These are phyloP conservation scores for Beauveria asiatica DNA, from an alignment of 2,329 filamentous ascomycete genomes.

Conservation along the genomic window DNA sequence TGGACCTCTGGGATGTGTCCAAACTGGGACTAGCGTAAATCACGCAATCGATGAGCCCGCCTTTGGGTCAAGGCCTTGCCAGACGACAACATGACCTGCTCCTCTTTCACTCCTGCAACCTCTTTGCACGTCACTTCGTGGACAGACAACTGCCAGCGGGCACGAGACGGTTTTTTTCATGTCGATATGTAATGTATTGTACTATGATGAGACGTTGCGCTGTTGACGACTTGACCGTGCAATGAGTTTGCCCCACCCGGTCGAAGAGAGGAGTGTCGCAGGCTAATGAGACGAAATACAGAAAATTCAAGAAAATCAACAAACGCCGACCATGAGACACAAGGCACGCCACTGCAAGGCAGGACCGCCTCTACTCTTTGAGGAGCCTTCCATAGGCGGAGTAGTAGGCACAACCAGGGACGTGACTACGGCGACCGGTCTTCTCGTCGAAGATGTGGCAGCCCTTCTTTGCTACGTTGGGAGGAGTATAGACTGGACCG, in stretches of 20 bases:
- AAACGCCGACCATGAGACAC: conserved; percentile 11
- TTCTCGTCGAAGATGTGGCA: conserved; percentile 73
- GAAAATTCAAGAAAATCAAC: conserved; percentile 7
- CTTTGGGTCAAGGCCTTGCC: conserved; percentile 13
- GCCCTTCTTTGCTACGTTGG: conserved; percentile 75
- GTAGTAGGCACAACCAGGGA: conserved; percentile 63
- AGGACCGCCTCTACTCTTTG: conserved; percentile 23
- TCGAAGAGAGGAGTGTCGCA: background rate
- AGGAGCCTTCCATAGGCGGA: conserved; percentile 51
- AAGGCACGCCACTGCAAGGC: conserved; percentile 6
- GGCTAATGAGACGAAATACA: conserved; percentile 10
- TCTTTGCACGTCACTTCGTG: conserved; percentile 13
- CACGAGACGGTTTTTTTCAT: conserved; percentile 16
- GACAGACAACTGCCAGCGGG: conserved; percentile 6
- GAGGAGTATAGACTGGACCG: conserved; percentile 66
- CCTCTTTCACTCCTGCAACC: conserved; percentile 14
- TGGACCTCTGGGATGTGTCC: background rate
- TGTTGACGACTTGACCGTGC: background rate
- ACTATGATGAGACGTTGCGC: conserved; percentile 8
- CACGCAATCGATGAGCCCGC: conserved; percentile 24
- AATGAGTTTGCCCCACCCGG: conserved; percentile 4
- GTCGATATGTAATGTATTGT: conserved; percentile 13
- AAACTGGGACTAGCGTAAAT: conserved; percentile 20
- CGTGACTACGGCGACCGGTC: conserved; percentile 65
- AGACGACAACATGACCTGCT: conserved; percentile 14